These are phyloP conservation scores for Nicotiana benthamiana DNA, from an alignment of 257 asterid species.

Conservation along the genomic window DNA sequence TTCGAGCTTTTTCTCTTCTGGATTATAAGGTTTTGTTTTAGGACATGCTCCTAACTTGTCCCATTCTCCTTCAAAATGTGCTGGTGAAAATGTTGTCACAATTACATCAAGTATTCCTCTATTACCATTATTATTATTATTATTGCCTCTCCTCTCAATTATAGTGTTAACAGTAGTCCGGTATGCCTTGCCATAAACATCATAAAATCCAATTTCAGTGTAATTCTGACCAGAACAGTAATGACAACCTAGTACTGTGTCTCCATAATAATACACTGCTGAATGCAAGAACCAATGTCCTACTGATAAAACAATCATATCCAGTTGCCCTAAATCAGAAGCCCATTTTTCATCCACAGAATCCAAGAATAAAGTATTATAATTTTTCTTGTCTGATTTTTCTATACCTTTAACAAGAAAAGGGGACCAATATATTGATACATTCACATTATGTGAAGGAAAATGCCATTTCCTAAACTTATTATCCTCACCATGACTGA, in stretches of 20 bases:
- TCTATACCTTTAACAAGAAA: constrained; percentile 64
- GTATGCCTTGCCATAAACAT: constrained; percentile 40
- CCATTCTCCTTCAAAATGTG: constrained; percentile 91
- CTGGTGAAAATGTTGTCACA: constrained; percentile 61
- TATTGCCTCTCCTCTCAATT: constrained; percentile 11
- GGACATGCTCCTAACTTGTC: constrained; percentile 66
- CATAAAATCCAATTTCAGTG: constrained; percentile 55
- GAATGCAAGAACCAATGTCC: constrained; percentile 76
- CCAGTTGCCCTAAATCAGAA: constrained; percentile 29
- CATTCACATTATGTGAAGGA: constrained; percentile 30
- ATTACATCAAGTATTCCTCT: constrained; percentile 22
- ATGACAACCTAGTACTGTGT: constrained; percentile 56
- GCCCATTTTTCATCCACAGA: constrained; percentile 58
- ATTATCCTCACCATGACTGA: constrained; percentile 41
- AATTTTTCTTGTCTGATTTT: constrained; percentile 23
- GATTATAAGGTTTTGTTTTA: constrained; percentile 41
- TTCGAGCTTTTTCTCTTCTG: constrained; percentile 34
- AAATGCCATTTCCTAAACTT: constrained; percentile 62
- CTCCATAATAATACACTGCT: constrained; percentile 34
- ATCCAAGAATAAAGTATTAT: constrained; percentile 45
- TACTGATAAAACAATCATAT: constrained; percentile 41
- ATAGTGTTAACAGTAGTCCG: constrained; percentile 35
- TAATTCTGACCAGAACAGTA: constrained; percentile 22
- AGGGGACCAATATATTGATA: constrained; percentile 80
- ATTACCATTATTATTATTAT: not conserved